Conservation (phyloP, 1,284 basidiomycete species). For the Kalmanozyma brasiliensis region DNA sequence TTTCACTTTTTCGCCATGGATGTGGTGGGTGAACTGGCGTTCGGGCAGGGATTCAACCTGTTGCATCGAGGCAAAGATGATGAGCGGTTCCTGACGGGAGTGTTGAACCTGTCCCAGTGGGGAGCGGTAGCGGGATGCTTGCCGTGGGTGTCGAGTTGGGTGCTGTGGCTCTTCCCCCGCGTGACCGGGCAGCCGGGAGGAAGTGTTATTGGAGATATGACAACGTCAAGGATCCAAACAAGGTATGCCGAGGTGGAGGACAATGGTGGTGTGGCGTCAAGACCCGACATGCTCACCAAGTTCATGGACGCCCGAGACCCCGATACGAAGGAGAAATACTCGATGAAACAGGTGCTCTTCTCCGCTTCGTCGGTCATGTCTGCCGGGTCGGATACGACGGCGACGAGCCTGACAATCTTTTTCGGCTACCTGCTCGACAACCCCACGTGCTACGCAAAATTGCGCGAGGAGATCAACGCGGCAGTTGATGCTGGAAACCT, state of each 20-base stretch:
- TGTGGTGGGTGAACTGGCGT: conserved; percentile 56
- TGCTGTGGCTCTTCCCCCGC: conserved; percentile 40
- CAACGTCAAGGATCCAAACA: conserved; percentile 39
- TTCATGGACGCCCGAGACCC: conserved; percentile 53
- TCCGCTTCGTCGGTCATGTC: conserved; percentile 48
- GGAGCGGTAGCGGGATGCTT: conserved; percentile 50
- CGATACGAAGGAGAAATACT: conserved; percentile 34
- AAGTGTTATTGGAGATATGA: conserved; percentile 49
- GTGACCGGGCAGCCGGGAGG: conserved; percentile 50
- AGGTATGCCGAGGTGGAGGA: conserved; percentile 48
- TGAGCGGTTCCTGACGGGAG: conserved; percentile 47
- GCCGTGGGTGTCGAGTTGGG: conserved; percentile 32
- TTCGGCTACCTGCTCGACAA: conserved; percentile 60
- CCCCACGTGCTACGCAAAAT: conserved; percentile 42
- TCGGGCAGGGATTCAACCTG: conserved; percentile 46
- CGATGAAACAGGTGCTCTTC: conserved; percentile 43
- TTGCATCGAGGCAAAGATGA: conserved; percentile 41
- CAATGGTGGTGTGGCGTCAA: conserved; percentile 23
- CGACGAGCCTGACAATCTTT: conserved; percentile 55
- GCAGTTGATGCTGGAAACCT: conserved; percentile 53
- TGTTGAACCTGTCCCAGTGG: conserved; percentile 55
- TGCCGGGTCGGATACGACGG: conserved; percentile 63
- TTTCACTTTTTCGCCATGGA: conserved; percentile 62
- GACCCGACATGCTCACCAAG: conserved; percentile 56
- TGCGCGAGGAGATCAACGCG: conserved; percentile 56